A percentile compares a stretch with the other conserved stretches of the same genome.
Conservation (phyloP, 495 filamentous ascomycete genomes). For the Trichoderma gamsii region DNA sequence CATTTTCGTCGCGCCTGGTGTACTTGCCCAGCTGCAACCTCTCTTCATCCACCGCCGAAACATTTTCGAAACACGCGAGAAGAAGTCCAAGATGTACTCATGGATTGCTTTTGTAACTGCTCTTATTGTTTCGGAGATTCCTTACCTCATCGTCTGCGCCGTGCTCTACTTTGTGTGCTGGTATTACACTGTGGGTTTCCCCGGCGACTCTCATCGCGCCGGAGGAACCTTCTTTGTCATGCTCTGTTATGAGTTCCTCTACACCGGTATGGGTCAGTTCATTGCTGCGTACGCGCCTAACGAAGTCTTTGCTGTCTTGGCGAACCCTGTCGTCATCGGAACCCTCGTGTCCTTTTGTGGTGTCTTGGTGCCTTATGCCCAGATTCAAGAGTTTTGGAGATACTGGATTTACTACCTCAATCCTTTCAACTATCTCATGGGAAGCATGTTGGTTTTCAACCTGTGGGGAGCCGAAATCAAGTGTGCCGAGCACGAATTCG, state of each 20-base stretch:
- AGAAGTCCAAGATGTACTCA: constrained; percentile 70
- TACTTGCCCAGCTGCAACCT: constrained; percentile 68
- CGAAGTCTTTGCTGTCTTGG: constrained; percentile 56
- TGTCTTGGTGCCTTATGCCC: constrained; percentile 55
- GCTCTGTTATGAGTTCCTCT: constrained; percentile 74
- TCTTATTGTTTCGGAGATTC: constrained; percentile 71
- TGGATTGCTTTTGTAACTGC: constrained; percentile 81
- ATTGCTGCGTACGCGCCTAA: constrained; percentile 74
- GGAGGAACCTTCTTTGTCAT: constrained; percentile 85
- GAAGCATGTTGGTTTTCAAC: constrained; percentile 61
- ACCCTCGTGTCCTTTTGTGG: constrained; percentile 72
- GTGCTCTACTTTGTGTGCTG: constrained; percentile 70
- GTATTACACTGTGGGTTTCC: constrained; percentile 75
- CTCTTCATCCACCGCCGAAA: constrained; percentile 76
- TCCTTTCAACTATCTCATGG: constrained; percentile 64
- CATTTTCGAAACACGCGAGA: constrained; percentile 72
- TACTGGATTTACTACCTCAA: constrained; percentile 77
- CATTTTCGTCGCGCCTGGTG: constrained; percentile 65
- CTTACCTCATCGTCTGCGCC: constrained; percentile 56
- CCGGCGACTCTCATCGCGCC: constrained; percentile 53
- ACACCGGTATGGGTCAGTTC: constrained; percentile 71
- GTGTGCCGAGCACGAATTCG: constrained; percentile 55
- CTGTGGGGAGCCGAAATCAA: constrained; percentile 49
- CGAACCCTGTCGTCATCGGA: constrained; percentile 71
- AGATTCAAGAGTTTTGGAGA: constrained; percentile 66